Conservation (phyloP, 805 yeast species). For the Wickerhamomyces silvicola region DNA sequence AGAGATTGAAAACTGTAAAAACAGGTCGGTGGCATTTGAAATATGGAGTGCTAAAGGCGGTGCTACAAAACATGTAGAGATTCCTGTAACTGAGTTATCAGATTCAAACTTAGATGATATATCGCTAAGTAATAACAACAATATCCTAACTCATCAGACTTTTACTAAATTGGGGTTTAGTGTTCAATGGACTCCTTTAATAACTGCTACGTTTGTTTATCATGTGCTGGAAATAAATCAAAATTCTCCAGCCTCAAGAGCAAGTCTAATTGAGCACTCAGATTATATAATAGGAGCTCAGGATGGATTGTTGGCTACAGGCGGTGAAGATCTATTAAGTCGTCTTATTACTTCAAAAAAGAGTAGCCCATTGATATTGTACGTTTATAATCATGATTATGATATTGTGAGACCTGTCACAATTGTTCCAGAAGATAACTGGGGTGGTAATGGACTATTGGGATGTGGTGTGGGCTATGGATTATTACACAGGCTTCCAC, state of each 20-base stretch:
- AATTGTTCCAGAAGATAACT: constrained; percentile 59
- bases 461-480: constrained; percentile 98
- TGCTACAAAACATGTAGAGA: constrained; percentile 33
- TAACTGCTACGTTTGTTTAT: constrained; percentile 79
- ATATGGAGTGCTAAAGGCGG: constrained; percentile 92
- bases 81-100: constrained; percentile 26
- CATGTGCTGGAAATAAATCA: constrained; percentile 71
- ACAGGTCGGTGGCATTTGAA: constrained; percentile 42
- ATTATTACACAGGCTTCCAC: constrained; percentile 77
- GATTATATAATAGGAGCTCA: constrained; percentile 88
- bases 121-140: constrained; percentile 13
- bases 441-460: constrained; percentile 80
- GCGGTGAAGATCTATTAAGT: constrained; percentile 78
- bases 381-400: constrained; percentile 84
- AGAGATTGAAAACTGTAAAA: constrained; percentile 36
- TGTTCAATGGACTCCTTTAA: constrained; percentile 71
- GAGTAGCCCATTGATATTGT: constrained; percentile 43
- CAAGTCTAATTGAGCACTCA: constrained; percentile 77
- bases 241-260: constrained; percentile 73
- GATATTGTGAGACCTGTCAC: constrained; percentile 84
- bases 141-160: constrained; percentile 24
- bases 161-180: constrained; percentile 57
- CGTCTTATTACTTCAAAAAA: constrained; percentile 52
- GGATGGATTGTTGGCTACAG: constrained; percentile 77
- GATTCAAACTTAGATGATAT: constrained; percentile 23